Percentiles rank a stretch among this genome's conserved stretches.
Evolutionary conservation across 2,329 filamentous ascomycete species (phyloP).

Genomic region (Lachnellula cervina): DNA sequence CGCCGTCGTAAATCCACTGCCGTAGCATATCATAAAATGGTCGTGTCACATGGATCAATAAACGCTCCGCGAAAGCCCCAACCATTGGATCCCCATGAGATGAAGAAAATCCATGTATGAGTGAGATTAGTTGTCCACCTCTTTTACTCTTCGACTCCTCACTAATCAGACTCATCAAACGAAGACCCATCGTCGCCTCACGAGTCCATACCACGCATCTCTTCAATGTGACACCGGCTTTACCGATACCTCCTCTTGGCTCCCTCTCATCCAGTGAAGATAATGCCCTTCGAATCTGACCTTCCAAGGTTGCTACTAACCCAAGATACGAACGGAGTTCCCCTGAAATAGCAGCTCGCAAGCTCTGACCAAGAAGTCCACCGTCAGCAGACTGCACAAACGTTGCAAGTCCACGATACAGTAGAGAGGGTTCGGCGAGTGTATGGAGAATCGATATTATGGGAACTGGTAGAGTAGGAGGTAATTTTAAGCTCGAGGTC

Average conservation of each 20-base stretch:
- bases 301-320: slow-evolving; percentile 86
- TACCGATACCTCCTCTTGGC: slow-evolving; percentile 68
- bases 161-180: slow-evolving; percentile 89
- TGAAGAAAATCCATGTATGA: slow-evolving; percentile 89
- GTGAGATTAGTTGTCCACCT: slow-evolving; percentile 85
- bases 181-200: slow-evolving; percentile 91
- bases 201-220: slow-evolving; percentile 95
- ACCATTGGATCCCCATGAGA: slow-evolving; percentile 96
- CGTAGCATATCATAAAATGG: slow-evolving; percentile 96
- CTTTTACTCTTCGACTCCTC: slow-evolving; percentile 82
- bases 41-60: slow-evolving; percentile 79
- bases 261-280: slow-evolving; percentile 65
- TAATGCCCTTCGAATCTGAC: slow-evolving; percentile 80
- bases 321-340: slow-evolving; percentile 88
- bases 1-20: slow-evolving; percentile 97
- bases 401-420: slow-evolving; percentile 74
- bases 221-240: slow-evolving; percentile 88
- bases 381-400: slow-evolving; percentile 80
- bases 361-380: slow-evolving; percentile 85
- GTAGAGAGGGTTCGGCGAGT: slow-evolving; percentile 85
- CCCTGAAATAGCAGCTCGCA: slow-evolving; percentile 77
- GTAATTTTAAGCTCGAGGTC: slow-evolving; percentile 67
- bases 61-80: slow-evolving; percentile 82
- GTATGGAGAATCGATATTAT: slow-evolving; percentile 83
- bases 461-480: slow-evolving; percentile 73